These are phyloP conservation scores for Lactifluus echinatus DNA, from an alignment of 768 basidiomycete genomes.

Conservation along the genomic window DNA sequence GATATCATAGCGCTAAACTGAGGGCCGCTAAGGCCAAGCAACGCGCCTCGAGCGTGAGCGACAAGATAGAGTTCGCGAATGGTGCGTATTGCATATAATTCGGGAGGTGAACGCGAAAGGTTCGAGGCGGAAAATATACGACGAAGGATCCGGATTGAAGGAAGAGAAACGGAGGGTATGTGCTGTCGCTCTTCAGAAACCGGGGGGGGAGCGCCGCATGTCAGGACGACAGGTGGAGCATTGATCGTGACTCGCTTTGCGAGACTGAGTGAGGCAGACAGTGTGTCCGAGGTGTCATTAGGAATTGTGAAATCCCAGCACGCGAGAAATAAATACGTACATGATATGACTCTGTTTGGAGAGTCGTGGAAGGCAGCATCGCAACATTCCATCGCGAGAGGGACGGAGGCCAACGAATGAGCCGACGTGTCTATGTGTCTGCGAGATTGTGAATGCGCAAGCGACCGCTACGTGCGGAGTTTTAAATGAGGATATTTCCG, in stretches of 20 bases:
- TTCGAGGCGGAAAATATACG: constrained; percentile 14
- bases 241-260: background rate
- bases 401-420: background rate
- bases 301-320: background rate
- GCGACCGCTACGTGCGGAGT: no score
- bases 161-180: background rate
- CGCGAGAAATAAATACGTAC: no score
- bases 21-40: constrained; percentile 9
- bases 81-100: constrained; percentile 1
- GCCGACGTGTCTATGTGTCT: no score
- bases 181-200: background rate
- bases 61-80: constrained; percentile 11
- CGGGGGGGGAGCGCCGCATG: background rate
- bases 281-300: background rate
- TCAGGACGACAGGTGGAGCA: background rate
- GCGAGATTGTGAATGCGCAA: no score
- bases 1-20: constrained; percentile 17
- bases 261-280: background rate
- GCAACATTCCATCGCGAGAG: constrained; percentile 72
- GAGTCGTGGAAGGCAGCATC: constrained; percentile 42
- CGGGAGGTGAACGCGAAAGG: constrained; percentile 1
- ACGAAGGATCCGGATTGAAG: constrained; percentile 13
- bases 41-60: background rate
- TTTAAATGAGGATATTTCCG: background rate
- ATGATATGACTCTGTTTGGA: constrained; percentile 32